Percentiles rank a stretch among this genome's conserved stretches.
Evolutionary conservation across 352 stramenopile species (phyloP).

Genomic region (Blastocystis sp.): DNA sequence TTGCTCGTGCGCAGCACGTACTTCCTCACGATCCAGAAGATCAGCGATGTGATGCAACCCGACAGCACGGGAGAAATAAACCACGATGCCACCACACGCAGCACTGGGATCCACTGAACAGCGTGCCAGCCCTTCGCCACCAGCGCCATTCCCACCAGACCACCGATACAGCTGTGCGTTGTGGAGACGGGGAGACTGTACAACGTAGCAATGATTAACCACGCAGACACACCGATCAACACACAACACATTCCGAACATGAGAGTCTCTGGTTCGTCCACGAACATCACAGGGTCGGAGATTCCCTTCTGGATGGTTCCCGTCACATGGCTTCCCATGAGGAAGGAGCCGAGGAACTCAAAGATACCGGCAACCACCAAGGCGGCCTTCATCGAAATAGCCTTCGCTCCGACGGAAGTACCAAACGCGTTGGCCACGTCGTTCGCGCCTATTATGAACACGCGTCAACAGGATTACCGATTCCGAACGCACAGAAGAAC

Average conservation of each 20-base stretch:
- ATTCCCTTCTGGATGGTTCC: conserved; percentile 65
- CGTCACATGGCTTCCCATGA: conserved; percentile 64
- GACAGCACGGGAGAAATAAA: conserved; percentile 61
- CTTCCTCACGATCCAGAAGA: conserved; percentile 62
- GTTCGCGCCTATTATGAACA: conserved; percentile 63
- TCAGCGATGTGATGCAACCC: conserved; percentile 59
- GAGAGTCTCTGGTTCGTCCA: conserved; percentile 63
- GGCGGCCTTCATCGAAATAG: conserved; percentile 62
- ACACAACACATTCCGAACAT: conserved; percentile 63
- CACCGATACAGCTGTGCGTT: conserved; percentile 67
- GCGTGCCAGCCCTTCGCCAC: conserved; percentile 59
- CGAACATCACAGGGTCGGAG: conserved; percentile 62
- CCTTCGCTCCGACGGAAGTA: conserved; percentile 63
- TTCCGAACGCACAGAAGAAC: conserved; percentile 63
- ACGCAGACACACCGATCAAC: conserved; percentile 63
- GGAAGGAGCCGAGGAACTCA: conserved; percentile 62
- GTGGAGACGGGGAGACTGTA: conserved; percentile 68
- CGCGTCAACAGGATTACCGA: conserved; percentile 35
- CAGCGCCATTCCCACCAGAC: conserved; percentile 67
- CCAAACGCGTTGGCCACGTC: conserved; percentile 65
- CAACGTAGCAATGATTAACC: conserved; percentile 65
- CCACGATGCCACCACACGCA: conserved; percentile 61
- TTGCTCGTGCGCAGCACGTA: conserved; percentile 60
- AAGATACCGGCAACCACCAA: conserved; percentile 62
- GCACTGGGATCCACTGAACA: conserved; percentile 35